phyloP scores from a whole-genome alignment of 176 grass and related monocot species.

The Tillandsia leiboldiana region DNA sequence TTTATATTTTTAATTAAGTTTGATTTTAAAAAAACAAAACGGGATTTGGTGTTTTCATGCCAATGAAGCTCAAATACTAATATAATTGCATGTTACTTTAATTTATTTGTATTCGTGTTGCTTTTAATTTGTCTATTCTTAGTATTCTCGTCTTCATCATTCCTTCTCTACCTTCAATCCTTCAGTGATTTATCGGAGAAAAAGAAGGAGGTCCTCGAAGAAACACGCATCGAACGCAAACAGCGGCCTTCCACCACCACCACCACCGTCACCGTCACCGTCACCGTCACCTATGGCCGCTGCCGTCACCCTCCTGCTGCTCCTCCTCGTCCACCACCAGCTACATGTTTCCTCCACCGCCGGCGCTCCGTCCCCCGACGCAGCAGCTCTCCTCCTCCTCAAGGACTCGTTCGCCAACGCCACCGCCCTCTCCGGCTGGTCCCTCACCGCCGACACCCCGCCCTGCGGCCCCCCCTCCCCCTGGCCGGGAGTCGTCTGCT shows the following conservation, averaged over 20 bases:
- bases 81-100: too few relatives aligned
- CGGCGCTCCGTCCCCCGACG: constrained; percentile 17
- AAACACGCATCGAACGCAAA: constrained; percentile 24
- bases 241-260: constrained; percentile 32
- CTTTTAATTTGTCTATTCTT: too few relatives aligned
- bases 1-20: too few relatives aligned
- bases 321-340: constrained; percentile 3
- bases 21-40: too few relatives aligned
- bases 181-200: not conserved
- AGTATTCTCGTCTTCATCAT: too few relatives aligned
- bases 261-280: constrained; percentile 15
- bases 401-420: constrained; percentile 71
- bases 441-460: constrained; percentile 15
- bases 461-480: constrained; percentile 26
- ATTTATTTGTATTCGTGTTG: too few relatives aligned
- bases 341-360: too few relatives aligned
- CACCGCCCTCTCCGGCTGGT: constrained; percentile 61
- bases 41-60: too few relatives aligned
- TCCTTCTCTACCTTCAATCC: too few relatives aligned
- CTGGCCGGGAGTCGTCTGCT: constrained; percentile 71
- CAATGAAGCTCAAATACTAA: too few relatives aligned
- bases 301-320: constrained; percentile 2
- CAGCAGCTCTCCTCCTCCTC: constrained; percentile 47
- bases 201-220: constrained; percentile 19
- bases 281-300: constrained; percentile 33